Conservation (phyloP, 352 stramenopile species). For the Thalassiosira livingstoniorum region DNA sequence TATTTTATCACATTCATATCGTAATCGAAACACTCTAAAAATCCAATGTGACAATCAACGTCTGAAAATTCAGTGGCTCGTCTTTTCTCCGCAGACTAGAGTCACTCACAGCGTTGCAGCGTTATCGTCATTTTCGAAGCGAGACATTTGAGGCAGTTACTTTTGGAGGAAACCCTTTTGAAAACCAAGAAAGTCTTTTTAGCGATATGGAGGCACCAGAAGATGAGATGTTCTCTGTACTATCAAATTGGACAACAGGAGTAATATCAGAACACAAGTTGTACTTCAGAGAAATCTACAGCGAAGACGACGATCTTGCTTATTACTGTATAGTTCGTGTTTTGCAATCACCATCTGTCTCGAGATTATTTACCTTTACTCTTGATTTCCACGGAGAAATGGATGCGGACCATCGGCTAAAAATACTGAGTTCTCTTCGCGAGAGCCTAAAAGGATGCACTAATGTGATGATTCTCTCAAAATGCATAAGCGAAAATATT, state of each 20-base stretch:
- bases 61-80: no score
- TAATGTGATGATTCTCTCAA: slow-evolving; percentile 55
- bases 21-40: no score
- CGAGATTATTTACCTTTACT: slow-evolving; percentile 34
- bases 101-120: slow-evolving; percentile 64
- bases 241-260: slow-evolving; percentile 73
- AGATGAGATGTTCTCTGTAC: slow-evolving; percentile 63
- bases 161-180: slow-evolving; percentile 33
- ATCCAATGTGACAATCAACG: no score
- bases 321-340: slow-evolving; percentile 74
- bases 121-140: slow-evolving; percentile 76
- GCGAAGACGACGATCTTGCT: slow-evolving; percentile 55
- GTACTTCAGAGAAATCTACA: slow-evolving; percentile 71
- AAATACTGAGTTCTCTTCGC: slow-evolving; percentile 46
- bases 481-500: slow-evolving; percentile 51
- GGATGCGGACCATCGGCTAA: slow-evolving; percentile 45
- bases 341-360: slow-evolving; percentile 21
- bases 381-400: slow-evolving; percentile 67
- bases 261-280: slow-evolving; percentile 58
- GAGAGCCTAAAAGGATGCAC: slow-evolving; percentile 26
- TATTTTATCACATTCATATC: no score
- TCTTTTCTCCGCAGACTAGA: slow-evolving; percentile 71
- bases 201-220: slow-evolving; percentile 71
- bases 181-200: slow-evolving; percentile 67
- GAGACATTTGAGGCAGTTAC: slow-evolving; percentile 50